Evolutionary conservation across 176 grass and related monocot genomes (phyloP).

Genomic region (Oryza glumipatula): DNA sequence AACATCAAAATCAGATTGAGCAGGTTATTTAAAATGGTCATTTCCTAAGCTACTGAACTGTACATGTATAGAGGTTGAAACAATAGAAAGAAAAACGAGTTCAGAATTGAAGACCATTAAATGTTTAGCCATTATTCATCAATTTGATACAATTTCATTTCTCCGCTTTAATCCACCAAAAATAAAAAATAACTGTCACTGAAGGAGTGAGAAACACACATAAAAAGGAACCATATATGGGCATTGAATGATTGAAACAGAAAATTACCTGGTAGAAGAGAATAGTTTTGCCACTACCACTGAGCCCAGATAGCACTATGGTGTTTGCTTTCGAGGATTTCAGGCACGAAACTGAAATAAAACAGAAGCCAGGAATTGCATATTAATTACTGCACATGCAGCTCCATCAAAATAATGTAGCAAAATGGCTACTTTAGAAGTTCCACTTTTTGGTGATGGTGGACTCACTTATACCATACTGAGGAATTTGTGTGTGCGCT

Average conservation of each 20-base stretch:
- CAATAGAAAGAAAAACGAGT: neutral
- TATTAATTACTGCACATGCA: neutral
- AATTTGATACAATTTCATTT: neutral
- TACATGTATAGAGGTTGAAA: neutral
- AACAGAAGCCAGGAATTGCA: neutral
- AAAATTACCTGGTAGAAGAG: constrained; percentile 87
- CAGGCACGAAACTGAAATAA: constrained; percentile 57
- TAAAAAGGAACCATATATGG: neutral
- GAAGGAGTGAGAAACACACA: constrained; percentile 12
- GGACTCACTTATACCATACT: neutral
- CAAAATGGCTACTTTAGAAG: neutral
- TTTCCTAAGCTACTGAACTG: constrained; percentile 17
- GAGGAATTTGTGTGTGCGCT: neutral
- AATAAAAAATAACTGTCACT: neutral
- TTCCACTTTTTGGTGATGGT: neutral
- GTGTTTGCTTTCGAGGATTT: constrained; percentile 79
- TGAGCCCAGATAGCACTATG: constrained; percentile 79
- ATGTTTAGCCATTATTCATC: neutral
- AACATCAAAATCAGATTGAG: neutral
- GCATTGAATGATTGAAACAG: constrained; percentile 11
- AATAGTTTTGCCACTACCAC: constrained; percentile 90
- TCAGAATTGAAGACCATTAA: neutral
- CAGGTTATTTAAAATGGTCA: neutral
- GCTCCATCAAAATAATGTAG: neutral
- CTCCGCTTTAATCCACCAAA: neutral